phyloP scores from a whole-genome alignment of 768 basidiomycete genomes.

The Phlegmacium glaucopus region DNA sequence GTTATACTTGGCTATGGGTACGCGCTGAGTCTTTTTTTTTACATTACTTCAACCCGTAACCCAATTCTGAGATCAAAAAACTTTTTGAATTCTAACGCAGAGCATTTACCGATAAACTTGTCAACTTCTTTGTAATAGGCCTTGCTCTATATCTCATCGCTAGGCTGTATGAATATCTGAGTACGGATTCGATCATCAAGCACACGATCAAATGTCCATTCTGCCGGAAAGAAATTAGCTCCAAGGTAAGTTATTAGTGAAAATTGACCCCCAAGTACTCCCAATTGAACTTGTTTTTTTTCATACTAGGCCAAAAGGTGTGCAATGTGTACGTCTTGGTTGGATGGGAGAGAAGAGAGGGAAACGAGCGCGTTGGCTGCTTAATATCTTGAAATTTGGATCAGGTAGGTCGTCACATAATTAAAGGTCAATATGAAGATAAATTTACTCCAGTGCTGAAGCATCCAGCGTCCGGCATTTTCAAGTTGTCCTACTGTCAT shows the following conservation, averaged over 20 bases:
- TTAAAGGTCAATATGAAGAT: too few species aligned
- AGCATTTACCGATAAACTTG: constrained; percentile 32
- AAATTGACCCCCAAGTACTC: neutral
- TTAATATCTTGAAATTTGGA: too few species aligned
- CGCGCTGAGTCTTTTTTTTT: neutral
- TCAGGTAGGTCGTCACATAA: too few species aligned
- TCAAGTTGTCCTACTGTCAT: too few species aligned
- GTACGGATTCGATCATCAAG: constrained; percentile 40
- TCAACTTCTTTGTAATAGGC: constrained; percentile 39
- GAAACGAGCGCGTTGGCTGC: constrained; percentile 19
- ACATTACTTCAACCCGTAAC: neutral
- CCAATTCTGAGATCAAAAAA: neutral
- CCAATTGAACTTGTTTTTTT: neutral
- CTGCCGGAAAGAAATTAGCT: constrained; percentile 40
- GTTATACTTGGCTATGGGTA: constrained; percentile 37
- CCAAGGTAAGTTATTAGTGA: constrained; percentile 27
- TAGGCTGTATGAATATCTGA: constrained; percentile 31
- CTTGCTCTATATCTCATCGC: constrained; percentile 35
- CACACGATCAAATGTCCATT: constrained; percentile 36
- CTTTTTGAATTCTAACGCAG: constrained; percentile 16
- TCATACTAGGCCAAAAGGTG: constrained; percentile 30
- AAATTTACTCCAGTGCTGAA: too few species aligned
- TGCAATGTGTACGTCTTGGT: constrained; percentile 41
- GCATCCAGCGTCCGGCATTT: too few species aligned
- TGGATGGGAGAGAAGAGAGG: constrained; percentile 38